Base-by-base conservation (phyloP, 108 stramenopile species). In the Pseudonitzschia pungens region DNA sequence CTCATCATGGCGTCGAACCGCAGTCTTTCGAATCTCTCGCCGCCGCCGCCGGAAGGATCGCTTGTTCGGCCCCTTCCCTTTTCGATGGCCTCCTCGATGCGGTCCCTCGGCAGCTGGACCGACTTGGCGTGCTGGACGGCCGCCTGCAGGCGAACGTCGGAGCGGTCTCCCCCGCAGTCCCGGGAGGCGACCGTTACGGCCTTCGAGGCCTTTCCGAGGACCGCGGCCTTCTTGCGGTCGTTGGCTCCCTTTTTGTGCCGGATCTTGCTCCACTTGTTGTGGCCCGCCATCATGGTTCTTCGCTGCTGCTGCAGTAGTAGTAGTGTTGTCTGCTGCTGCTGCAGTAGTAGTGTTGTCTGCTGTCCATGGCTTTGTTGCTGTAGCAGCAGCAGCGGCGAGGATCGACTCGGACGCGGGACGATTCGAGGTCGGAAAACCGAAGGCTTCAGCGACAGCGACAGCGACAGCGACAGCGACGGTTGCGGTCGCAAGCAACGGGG, bases 231-330 rank as follows among this genome's bases (percentile, higher is more conserved):
- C 12, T 72, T 72, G 51, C 72, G 84, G 65, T 90, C 89, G 29
- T 90, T 90, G 67, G 84, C 82, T 3, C 83, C 89, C 72, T 90
- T 90, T 56, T 86, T 86, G 66, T 79, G 85, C 48, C 77, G 84
- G 43, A 90, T 90, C 64, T 90, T 90, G 33, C 83, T 82, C 89
- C 87, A 88, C 72, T 88, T 88, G 67, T 84, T 87, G 74, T 90
- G 89, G 15, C 89, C 89, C 14, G 89, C 89, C 74, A 90, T 73
- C 45, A 48, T 48, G 31, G 56, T 31, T 27, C 88, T 84, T 9
- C 66, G 69, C 55, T 59, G 44, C 14, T 36, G 4, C 4, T 36
- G 36, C 2, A 5, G 36, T 36, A 5, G 36, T 36, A 5, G 36
- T 36, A 5, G 36, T 36, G 2, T 2, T 36, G 2, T 2, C 6